Evolutionary conservation across 2,329 filamentous ascomycete genomes (phyloP).

Genomic region (Lojkania enalia): DNA sequence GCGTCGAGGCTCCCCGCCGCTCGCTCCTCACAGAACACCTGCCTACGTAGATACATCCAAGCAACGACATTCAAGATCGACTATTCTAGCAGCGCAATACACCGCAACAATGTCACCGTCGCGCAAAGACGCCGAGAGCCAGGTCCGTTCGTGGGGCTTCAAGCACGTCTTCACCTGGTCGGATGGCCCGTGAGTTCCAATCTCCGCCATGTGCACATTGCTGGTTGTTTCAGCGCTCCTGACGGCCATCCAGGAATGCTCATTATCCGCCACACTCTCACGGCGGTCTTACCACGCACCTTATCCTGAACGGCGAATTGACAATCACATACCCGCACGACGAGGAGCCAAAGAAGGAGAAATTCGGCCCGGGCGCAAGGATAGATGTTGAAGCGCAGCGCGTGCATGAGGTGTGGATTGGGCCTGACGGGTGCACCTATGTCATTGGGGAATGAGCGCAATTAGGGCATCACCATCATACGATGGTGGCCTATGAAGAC

Average conservation of each 20-base stretch:
- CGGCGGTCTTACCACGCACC: constrained; percentile 66
- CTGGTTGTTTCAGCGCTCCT: constrained; percentile 9
- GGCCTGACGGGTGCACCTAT: constrained; percentile 67
- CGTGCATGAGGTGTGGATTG: constrained; percentile 72
- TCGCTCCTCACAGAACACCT: not conserved
- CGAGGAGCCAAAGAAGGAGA: constrained; percentile 57
- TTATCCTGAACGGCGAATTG: constrained; percentile 66
- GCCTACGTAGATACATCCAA: too few species aligned
- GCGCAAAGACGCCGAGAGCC: constrained; percentile 57
- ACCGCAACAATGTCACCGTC: constrained; percentile 38
- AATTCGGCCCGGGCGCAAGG: constrained; percentile 62
- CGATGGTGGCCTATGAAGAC: too few species aligned
- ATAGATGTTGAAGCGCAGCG: constrained; percentile 68
- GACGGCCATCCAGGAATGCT: constrained; percentile 56
- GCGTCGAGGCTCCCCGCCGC: constrained; percentile 6
- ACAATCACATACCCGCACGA: constrained; percentile 70
- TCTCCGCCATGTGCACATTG: too few species aligned
- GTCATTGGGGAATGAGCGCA: constrained; percentile 59
- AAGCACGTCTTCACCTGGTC: constrained; percentile 71
- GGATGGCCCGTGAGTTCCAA: constrained; percentile 65
- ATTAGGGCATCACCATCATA: too few species aligned
- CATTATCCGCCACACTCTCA: constrained; percentile 72
- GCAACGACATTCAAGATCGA: too few species aligned
- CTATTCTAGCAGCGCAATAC: too few species aligned
- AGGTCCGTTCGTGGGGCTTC: constrained; percentile 73